These are phyloP conservation scores for Eimeria tenella DNA, from an alignment of 169 alveolate species.

Conservation along the genomic window DNA sequence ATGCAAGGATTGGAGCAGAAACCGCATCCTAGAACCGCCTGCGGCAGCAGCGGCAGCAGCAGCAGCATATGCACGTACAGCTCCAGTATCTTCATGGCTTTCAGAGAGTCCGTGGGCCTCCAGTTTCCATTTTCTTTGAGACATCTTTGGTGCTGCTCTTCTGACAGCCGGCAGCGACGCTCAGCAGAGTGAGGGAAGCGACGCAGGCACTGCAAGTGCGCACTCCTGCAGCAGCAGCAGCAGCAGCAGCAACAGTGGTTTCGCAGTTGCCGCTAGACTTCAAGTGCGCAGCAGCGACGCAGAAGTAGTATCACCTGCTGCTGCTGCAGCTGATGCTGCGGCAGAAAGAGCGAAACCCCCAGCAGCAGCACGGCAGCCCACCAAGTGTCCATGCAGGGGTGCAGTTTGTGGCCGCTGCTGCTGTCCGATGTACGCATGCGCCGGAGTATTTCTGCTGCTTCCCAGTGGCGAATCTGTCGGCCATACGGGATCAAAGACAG, in stretches of 20 bases:
- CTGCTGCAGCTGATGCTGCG: too few relatives aligned
- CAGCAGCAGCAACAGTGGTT: neutral
- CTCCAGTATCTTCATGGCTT: neutral
- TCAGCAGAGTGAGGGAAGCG: neutral
- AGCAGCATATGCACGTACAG: neutral
- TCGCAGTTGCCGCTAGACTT: neutral
- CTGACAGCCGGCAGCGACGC: neutral
- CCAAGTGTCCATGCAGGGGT: slow-evolving; percentile 2
- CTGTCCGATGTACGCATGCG: neutral
- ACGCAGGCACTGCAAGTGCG: slow-evolving; percentile 28
- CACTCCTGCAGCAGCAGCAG: neutral
- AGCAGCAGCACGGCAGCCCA: neutral
- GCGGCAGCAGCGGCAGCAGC: slow-evolving; percentile 19
- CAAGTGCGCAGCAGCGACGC: too few relatives aligned
- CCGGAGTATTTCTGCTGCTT: neutral
- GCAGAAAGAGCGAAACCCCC: neutral
- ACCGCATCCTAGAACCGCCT: neutral
- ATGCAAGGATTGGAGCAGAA: neutral
- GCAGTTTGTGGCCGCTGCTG: neutral
- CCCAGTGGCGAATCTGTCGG: neutral
- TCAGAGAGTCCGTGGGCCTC: slow-evolving; percentile 1
- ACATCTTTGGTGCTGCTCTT: slow-evolving; percentile 6
- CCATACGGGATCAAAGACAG: neutral
- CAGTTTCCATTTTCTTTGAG: neutral
- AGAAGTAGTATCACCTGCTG: too few relatives aligned